Conservation (phyloP, 2,329 filamentous ascomycete species). For the Thermothelomyces thermophilus region DNA sequence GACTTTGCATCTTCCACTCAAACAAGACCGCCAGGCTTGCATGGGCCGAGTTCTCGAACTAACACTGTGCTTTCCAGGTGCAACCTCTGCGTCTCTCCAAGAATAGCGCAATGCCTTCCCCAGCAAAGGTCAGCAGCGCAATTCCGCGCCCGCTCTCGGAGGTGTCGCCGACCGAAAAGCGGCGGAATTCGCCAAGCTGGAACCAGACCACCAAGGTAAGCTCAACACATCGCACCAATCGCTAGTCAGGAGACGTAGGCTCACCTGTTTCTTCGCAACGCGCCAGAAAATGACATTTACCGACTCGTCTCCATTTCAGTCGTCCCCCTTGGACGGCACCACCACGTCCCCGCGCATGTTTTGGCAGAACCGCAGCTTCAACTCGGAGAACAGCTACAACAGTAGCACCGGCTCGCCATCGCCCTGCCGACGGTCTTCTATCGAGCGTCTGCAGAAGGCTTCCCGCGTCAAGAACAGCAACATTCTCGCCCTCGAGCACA, state of each 20-base stretch:
- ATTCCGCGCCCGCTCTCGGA: constrained; percentile 75
- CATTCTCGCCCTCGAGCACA: constrained; percentile 89
- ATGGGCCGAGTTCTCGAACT: not conserved
- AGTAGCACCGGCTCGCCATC: constrained; percentile 57
- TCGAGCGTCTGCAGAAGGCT: constrained; percentile 90
- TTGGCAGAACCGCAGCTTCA: constrained; percentile 75
- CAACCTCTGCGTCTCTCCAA: constrained; percentile 77
- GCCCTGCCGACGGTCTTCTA: constrained; percentile 76
- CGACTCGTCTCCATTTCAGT: constrained; percentile 79
- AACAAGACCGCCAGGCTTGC: not conserved
- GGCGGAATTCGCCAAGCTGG: constrained; percentile 90
- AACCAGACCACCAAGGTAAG: constrained; percentile 67
- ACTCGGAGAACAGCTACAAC: constrained; percentile 66
- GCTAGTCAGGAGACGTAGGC: constrained; percentile 9
- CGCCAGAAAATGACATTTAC: constrained; percentile 59
- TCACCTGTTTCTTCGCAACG: constrained; percentile 15
- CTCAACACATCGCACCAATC: constrained; percentile 4
- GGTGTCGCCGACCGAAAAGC: constrained; percentile 75
- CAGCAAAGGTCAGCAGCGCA: constrained; percentile 55
- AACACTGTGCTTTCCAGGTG: constrained; percentile 47
- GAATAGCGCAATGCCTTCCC: constrained; percentile 51
- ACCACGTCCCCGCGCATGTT: constrained; percentile 75
- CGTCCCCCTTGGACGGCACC: constrained; percentile 62
- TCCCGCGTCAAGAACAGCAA: constrained; percentile 97
- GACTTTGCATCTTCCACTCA: not conserved